Evolutionary conservation across 2,329 filamentous ascomycete genomes (phyloP), one percentile per base, ranked within the genome.

Genomic region (Beauveria rudraprayagi): DNA sequence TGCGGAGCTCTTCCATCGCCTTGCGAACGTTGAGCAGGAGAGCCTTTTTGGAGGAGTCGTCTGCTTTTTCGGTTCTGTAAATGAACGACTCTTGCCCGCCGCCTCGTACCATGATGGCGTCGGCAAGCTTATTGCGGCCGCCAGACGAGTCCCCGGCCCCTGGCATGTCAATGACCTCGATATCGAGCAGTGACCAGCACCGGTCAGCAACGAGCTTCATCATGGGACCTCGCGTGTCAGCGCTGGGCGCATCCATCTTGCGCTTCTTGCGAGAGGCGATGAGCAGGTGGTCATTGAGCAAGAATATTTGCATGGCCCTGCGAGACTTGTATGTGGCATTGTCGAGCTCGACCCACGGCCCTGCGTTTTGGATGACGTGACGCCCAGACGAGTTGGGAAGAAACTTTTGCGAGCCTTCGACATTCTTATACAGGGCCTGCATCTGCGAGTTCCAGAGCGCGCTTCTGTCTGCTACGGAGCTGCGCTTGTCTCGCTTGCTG

Each of bases 321-420:
- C 90, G 83, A 4, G 93, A 91, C 74, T 96, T 97, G 86, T 96
- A 97, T 0, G 94, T 99, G 11, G 94, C 94, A 65, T 94, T 95
- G 75, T 99, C 95, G 63, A 99, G 80, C 76, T 99, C 93, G 62
- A 97, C 90, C 94, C 94, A 99, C 53, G 89, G 84, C 1, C 91
- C 89, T 4, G 92, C 96, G 73, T 97, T 93, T 72, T 96, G 87
- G 2, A 97, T 85, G 51, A 99, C 92, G 71, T 97, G 95, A 44
- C 94, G 87, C n/a, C 92, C 93, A 22, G 90, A 86, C 22, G 92
- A 83, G 60, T 92, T 94, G 16, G 94, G 94, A 11, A 99, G 78
- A 70, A 96, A 99, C 72, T 97, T 97, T 70, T 99, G 94, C 10
- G 92, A 96, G 1, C 93, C 93, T 73, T 97, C 94, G n/a, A 99